A percentile compares a stretch with the other conserved stretches of the same genome.
phyloP scores from a whole-genome alignment of 179 eudicot species.

The Beta macrorhiza region DNA sequence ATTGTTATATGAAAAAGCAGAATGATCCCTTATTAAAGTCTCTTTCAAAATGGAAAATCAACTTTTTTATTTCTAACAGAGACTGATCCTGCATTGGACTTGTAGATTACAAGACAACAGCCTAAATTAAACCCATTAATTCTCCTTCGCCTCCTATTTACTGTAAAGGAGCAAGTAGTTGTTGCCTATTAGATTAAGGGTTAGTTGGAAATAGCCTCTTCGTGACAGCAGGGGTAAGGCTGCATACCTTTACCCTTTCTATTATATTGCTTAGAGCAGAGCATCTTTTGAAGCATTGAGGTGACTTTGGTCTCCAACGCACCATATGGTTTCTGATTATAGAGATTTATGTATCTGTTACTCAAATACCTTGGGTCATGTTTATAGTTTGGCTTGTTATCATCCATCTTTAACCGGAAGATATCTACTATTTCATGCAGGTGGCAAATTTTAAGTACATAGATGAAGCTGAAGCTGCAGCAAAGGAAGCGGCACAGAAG shows the following conservation, averaged over 20 bases:
- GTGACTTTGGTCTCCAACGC: background rate
- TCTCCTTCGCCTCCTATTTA: too few species aligned
- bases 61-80: background rate
- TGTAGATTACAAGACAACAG: too few species aligned
- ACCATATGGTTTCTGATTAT: background rate
- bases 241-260: background rate
- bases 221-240: background rate
- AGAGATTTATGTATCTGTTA: background rate
- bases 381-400: background rate
- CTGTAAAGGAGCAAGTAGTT: background rate
- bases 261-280: background rate
- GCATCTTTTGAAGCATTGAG: background rate
- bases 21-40: background rate
- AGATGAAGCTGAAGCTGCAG: constrained; percentile 69
- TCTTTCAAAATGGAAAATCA: background rate
- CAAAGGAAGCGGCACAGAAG: constrained; percentile 64
- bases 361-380: background rate
- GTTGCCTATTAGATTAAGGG: background rate
- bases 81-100: background rate
- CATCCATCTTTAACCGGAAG: background rate
- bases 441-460: constrained; percentile 93
- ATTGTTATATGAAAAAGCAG: background rate
- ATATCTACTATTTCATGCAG: constrained; percentile 35
- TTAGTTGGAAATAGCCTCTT: background rate
- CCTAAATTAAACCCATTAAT: too few species aligned